Conservation (phyloP, 2,329 filamentous ascomycete genomes). For the Ceratocystis huliohia region DNA sequence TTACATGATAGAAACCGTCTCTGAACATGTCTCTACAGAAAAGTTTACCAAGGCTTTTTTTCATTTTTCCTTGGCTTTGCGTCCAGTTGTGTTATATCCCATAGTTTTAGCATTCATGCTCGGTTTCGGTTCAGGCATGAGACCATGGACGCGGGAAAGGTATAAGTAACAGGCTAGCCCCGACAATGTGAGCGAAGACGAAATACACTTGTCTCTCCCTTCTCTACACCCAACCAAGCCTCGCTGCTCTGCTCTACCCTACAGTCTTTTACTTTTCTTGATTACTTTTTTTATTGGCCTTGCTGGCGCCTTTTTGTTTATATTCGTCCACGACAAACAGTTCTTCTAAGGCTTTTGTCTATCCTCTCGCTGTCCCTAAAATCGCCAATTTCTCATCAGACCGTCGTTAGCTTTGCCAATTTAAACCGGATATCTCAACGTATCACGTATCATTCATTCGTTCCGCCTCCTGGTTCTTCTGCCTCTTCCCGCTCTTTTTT, state of each 20-base stretch:
- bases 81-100: not conserved
- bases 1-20: not conserved
- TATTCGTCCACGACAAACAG: not conserved
- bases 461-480: not conserved
- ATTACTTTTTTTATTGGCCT: not conserved
- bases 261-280: not conserved
- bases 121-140: not conserved
- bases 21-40: not conserved
- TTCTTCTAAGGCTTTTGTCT: not conserved
- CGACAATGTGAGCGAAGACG: not conserved
- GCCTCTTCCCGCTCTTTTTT: slow-evolving; percentile 1
- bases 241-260: not conserved
- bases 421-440: too few relatives aligned
- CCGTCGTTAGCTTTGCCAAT: not conserved
- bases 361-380: not conserved
- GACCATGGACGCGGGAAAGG: not conserved
- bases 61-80: not conserved
- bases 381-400: not conserved
- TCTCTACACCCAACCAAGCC: not conserved
- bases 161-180: not conserved
- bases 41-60: slow-evolving; percentile 5
- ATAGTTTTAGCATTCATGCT: not conserved
- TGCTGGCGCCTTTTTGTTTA: not conserved
- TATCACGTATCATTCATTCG: too few relatives aligned
- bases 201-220: not conserved